A percentile compares a stretch with the other conserved stretches of the same genome.
Conservation (phyloP, 1,284 basidiomycete genomes). For the Boletus sp. region DNA sequence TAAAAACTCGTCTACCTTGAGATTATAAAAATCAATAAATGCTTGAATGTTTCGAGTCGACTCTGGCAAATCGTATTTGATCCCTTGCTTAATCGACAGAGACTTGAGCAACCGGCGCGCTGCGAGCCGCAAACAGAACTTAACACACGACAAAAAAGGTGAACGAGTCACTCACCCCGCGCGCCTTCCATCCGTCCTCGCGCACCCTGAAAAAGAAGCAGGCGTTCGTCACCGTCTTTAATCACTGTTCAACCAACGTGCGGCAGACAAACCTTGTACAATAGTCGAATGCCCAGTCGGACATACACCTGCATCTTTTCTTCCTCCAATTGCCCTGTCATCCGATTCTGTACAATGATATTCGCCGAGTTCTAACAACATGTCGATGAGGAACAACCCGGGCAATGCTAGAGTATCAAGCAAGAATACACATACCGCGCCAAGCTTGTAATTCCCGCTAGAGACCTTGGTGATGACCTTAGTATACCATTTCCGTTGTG, state of each 20-base stretch:
- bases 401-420: not conserved
- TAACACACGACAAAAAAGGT: not conserved
- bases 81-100: slow-evolving; percentile 89
- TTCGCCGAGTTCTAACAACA: slow-evolving; percentile 82
- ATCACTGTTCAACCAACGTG: not conserved
- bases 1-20: slow-evolving; percentile 79
- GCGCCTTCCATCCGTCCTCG: slow-evolving; percentile 88
- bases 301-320: slow-evolving; percentile 99
- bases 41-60: slow-evolving; percentile 80
- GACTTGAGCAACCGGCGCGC: slow-evolving; percentile 72
- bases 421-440: slow-evolving; percentile 57
- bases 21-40: slow-evolving; percentile 89
- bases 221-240: slow-evolving; percentile 1
- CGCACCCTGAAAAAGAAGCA: slow-evolving; percentile 53
- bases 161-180: slow-evolving; percentile 52
- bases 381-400: not conserved
- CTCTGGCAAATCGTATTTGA: slow-evolving; percentile 86
- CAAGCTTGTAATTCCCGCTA: slow-evolving; percentile 83
- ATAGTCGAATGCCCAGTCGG: slow-evolving; percentile 82
- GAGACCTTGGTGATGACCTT: slow-evolving; percentile 85
- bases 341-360: slow-evolving; percentile 90
- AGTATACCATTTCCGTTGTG: slow-evolving; percentile 95
- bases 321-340: slow-evolving; percentile 90
- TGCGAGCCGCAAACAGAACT: slow-evolving; percentile 45
- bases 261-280: slow-evolving; percentile 69